Percentiles rank a stretch among this genome's conserved stretches.
Evolutionary conservation across 83 land plant species (phyloP).

Genomic region (Diphasiastrum complanatum): DNA sequence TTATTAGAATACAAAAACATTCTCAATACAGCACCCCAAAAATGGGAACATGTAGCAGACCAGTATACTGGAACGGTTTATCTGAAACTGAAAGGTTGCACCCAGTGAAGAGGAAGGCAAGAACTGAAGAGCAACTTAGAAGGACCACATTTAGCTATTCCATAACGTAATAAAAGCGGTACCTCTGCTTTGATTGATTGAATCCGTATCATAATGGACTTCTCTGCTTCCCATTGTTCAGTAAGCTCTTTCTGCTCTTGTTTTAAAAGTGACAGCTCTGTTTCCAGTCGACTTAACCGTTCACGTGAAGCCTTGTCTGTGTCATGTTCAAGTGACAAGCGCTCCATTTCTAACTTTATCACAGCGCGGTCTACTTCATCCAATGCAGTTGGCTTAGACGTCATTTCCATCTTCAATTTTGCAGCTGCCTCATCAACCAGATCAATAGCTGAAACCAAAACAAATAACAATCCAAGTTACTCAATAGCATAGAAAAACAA

Average conservation of each 20-base stretch:
- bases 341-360: no score
- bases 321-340: slow-evolving; percentile 1
- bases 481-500: no score
- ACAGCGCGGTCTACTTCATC: slow-evolving; percentile 1
- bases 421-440: no score
- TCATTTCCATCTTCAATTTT: no score
- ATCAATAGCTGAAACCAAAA: no score
- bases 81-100: neutral
- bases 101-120: neutral
- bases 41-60: no score
- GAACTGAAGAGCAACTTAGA: neutral
- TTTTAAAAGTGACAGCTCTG: neutral
- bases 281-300: neutral
- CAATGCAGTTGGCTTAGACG: no score
- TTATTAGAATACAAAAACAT: no score
- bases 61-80: no score
- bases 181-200: slow-evolving; percentile 3
- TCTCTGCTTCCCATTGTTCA: slow-evolving; percentile 1
- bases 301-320: slow-evolving; percentile 6
- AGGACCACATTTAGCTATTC: no score
- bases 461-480: no score
- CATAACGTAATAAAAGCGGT: neutral
- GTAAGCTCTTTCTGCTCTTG: neutral
- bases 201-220: neutral
- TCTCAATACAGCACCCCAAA: no score